These are phyloP conservation scores for Boehmeria nivea DNA, from an alignment of 306 rosid genomes.

Conservation along the genomic window DNA sequence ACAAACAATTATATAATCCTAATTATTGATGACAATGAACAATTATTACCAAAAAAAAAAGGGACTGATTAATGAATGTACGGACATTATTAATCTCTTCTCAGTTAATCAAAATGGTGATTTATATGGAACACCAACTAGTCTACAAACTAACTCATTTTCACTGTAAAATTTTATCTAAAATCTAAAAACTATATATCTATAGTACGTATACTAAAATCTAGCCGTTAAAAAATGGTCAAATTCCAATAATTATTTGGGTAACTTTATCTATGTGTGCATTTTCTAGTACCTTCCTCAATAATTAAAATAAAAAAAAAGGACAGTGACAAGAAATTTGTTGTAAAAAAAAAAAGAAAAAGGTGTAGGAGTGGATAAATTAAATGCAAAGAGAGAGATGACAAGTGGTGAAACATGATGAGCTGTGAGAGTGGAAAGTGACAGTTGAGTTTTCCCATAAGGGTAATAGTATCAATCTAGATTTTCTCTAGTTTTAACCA, in stretches of 20 bases:
- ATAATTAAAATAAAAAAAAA: background rate
- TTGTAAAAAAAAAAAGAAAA: background rate
- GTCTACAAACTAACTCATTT: too few relatives aligned
- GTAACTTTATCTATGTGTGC: background rate
- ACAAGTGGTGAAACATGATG: constrained; percentile 18
- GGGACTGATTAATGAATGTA: background rate
- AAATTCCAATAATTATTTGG: background rate
- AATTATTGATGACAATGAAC: background rate
- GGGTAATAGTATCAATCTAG: background rate
- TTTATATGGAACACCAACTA: too few relatives aligned
- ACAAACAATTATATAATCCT: background rate
- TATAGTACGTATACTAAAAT: too few relatives aligned
- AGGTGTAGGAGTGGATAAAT: background rate
- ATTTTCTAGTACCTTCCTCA: background rate
- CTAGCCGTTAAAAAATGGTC: background rate
- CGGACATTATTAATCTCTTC: background rate
- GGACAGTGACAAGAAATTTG: too few relatives aligned
- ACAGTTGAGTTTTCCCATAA: constrained; percentile 8
- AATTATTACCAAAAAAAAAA: background rate
- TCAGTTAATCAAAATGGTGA: background rate
- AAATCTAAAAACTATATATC: too few relatives aligned
- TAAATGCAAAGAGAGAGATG: constrained; percentile 11
- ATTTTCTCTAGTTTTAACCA: background rate
- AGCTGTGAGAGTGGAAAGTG: constrained; percentile 19
- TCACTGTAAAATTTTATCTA: too few relatives aligned